These are phyloP conservation scores for Creolimax fragrantissima DNA, from an alignment of 78 protist genomes.

Conservation along the genomic window DNA sequence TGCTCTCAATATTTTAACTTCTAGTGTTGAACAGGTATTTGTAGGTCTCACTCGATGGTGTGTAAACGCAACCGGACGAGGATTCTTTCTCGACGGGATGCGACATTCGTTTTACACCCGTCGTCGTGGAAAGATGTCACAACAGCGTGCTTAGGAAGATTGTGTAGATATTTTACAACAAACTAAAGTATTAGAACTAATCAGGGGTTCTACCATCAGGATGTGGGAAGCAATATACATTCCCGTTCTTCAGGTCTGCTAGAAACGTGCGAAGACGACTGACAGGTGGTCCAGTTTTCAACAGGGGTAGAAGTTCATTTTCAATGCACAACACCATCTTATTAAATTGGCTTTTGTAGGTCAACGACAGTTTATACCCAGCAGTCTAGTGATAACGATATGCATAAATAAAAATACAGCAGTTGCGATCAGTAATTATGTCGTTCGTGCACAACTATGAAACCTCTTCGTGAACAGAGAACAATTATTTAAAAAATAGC, in stretches of 20 bases:
- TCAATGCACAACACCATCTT: background rate
- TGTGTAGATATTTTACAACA: no score
- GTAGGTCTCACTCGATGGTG: no score
- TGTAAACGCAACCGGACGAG: no score
- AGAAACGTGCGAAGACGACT: background rate
- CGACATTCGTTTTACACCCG: no score
- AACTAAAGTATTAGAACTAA: background rate
- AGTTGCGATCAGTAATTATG: no score
- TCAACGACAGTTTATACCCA: background rate
- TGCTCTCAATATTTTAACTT: no score
- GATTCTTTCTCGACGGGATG: no score
- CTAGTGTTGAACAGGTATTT: no score
- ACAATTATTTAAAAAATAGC: background rate
- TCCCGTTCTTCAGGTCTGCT: background rate
- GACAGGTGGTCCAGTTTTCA: background rate
- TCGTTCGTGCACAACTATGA: background rate
- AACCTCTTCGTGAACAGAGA: background rate
- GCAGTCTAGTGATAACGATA: background rate
- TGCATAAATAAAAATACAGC: no score
- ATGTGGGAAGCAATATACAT: background rate
- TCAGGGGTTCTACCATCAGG: background rate
- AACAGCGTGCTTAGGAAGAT: no score
- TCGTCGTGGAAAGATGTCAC: no score
- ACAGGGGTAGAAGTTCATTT: background rate
- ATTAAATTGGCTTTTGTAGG: background rate